phyloP scores from a whole-genome alignment of 202 grass and related monocot species.

The Brachypodium distachyon region DNA sequence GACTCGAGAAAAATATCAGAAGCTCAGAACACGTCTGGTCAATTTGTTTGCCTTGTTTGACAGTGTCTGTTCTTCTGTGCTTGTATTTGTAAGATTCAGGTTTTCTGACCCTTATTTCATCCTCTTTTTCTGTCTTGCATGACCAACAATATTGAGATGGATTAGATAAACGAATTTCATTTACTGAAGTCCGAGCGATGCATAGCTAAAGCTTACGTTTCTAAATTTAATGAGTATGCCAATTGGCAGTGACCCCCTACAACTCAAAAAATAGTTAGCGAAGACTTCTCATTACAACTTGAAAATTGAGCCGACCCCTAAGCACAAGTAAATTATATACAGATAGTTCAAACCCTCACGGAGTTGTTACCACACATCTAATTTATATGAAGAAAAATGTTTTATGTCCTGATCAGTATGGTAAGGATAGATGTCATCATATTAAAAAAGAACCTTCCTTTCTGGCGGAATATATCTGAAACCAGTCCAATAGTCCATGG shows the following conservation, averaged over 20 bases:
- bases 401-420: neutral
- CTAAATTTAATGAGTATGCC: neutral
- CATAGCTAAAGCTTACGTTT: neutral
- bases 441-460: slow-evolving; percentile 1
- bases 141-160: neutral
- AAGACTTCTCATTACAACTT: neutral
- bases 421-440: neutral
- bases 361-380: neutral
- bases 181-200: neutral
- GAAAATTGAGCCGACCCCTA: neutral
- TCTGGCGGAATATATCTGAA: neutral
- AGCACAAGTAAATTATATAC: neutral
- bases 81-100: neutral
- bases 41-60: neutral
- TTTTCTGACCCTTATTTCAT: neutral
- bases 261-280: too few relatives aligned
- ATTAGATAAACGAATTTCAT: neutral
- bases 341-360: neutral
- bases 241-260: neutral
- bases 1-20: neutral
- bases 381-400: neutral
- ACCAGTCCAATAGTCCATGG: neutral
- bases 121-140: neutral
- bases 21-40: neutral
- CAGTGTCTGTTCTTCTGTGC: neutral